Evolutionary conservation across 805 yeast species (phyloP), one percentile per base, ranked within the genome.

Genomic region (Wickerhamiella brachini): DNA sequence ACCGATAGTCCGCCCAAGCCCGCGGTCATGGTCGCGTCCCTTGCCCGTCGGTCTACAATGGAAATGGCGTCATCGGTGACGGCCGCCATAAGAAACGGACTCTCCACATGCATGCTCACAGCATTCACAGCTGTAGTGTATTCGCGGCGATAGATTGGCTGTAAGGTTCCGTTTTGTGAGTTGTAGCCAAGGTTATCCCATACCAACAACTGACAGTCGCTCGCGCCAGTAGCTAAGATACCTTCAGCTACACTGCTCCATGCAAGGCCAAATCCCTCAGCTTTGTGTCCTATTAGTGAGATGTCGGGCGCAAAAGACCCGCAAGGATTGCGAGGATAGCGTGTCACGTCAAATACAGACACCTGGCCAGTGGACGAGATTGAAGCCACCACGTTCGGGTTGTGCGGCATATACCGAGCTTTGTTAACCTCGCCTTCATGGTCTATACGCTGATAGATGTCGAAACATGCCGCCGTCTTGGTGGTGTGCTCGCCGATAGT

Each of bases 331-430:
- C 73, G 68, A 1, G 87, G 74, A 63, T 86, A 95, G 62, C 85
- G 87, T 0, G 97, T 88, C 57, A 93, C 73, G 64, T 89, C 95
- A 65, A 81, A 85, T 3, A 89, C 67, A 49, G 74, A 77, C 12
- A 82, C 70, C 13, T 74, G 69, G 1, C 96, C 96, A 31, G 68
- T 63, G 43, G 82, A 78, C 44, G 84, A 78, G 9, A 80, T 77
- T 18, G 87, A 76, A 1, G 89, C 86, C 5, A 89, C 72, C 5
- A 89, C 61, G 60, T 88, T 93, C 1, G 93, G 93, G 59, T 89
- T 89, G 57, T 83, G 90, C 0, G 95, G 95, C 80, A 85, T 77
- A 59, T 76, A 78, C 38, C 82, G 71, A 0, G 84, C 80, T 54
- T 77, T 75, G 62, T 86, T 85, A 51, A 88, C 81, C 56, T 83